phyloP scores from a whole-genome alignment of 2,329 filamentous ascomycete species.

The Alternaria arborescens region DNA sequence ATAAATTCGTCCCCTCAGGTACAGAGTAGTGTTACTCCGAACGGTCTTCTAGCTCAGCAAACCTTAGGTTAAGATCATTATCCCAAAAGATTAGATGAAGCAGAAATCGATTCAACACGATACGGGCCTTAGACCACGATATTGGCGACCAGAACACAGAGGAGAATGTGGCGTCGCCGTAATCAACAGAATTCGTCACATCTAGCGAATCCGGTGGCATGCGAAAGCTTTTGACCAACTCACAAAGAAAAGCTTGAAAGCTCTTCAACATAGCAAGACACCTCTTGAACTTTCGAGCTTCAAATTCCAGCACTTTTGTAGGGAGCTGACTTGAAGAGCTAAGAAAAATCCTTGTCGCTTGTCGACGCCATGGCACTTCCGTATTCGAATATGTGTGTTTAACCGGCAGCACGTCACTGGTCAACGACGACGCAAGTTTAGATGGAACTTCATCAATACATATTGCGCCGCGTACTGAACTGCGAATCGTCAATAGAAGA shows the following conservation, averaged over 20 bases:
- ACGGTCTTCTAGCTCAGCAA: not conserved
- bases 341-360: not conserved
- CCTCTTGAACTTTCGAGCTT: not conserved
- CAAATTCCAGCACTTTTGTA: not conserved
- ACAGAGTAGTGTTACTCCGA: not conserved
- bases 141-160: not conserved
- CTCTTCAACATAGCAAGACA: not conserved
- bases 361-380: not conserved
- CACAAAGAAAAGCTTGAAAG: not conserved
- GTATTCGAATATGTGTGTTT: slow-evolving; percentile 8
- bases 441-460: slow-evolving; percentile 20
- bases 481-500: slow-evolving; percentile 4
- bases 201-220: not conserved
- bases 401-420: slow-evolving; percentile 19
- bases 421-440: slow-evolving; percentile 6
- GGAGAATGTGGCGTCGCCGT: not conserved
- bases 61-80: not conserved
- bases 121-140: not conserved
- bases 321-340: not conserved
- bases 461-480: slow-evolving; percentile 22
- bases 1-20: not conserved
- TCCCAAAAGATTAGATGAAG: not conserved
- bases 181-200: not conserved
- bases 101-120: not conserved
- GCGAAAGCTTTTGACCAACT: not conserved